Base-by-base conservation (phyloP, 257 asterid genomes). In the Plantago major region DNA sequence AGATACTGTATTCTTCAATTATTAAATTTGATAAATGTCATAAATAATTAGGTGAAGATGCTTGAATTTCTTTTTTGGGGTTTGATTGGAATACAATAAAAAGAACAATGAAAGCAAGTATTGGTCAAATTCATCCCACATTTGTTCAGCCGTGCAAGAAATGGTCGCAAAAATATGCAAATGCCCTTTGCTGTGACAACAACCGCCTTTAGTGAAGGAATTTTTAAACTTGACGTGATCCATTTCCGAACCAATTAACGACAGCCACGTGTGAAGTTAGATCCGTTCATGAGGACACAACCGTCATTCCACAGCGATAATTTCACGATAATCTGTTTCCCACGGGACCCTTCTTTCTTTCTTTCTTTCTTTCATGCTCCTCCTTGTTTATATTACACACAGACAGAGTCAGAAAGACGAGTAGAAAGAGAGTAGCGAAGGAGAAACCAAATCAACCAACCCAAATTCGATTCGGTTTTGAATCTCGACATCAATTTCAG, bases 91-190 rank as follows among this genome's bases (percentile, higher is more conserved):
- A n/a, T n/a, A n/a, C n/a, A n/a, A n/a, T n/a, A n/a, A n/a, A n/a
- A n/a, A 33, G 40, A 33, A 33, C 40, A 4, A 33, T 33, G 3
- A 33, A 33, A 33, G 40, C 8, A 7, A 1, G 40, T 33, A 33
- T 33, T 33, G 40, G 40, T 33, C 40, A 44, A 44, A 4, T 13
- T 44, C 17, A 5, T 11, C 16, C 4, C 9, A 48, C 16, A 2
- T 52, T 52, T 1, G 37, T 0, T 52, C 37, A 52, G 40, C 57
- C 57, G 57, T 52, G 57, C 57, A 52, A 52, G 57, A 52, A 52
- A 52, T 30, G 4, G 4, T 52, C 9, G 2, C 14, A 9, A 8
- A 4, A 1, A 18, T 10, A 51, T 7, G 14, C 16, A 16, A 16
- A 17, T 5, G 40, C 40, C 40, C 40, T 33, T 33, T 33, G 7